Conservation (phyloP, 2,329 filamentous ascomycete genomes). For the Lachnellula subtilissima region DNA sequence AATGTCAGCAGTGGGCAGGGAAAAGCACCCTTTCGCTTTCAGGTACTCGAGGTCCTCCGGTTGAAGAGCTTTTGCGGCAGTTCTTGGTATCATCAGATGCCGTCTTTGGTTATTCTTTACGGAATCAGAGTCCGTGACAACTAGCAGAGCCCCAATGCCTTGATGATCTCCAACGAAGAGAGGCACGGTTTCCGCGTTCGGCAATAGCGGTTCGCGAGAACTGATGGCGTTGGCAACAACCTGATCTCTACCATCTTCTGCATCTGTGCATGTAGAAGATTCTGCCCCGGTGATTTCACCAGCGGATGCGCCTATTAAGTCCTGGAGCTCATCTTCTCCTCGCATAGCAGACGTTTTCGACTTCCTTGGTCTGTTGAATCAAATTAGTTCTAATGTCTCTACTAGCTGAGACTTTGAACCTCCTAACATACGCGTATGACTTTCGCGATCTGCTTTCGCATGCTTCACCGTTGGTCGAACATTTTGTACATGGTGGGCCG, state of each 20-base stretch:
- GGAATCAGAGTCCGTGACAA: slow-evolving; percentile 1
- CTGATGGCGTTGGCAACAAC: neutral
- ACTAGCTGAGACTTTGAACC: neutral
- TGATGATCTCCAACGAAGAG: neutral
- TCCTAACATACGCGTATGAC: neutral
- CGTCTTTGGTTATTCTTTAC: slow-evolving; percentile 18
- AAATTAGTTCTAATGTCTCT: neutral
- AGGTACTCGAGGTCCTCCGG: slow-evolving; percentile 28
- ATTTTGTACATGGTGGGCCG: slow-evolving; percentile 29
- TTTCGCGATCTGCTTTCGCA: slow-evolving; percentile 25
- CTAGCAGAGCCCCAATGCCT: neutral
- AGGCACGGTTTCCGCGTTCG: neutral
- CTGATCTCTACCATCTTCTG: neutral
- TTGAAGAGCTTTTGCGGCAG: neutral
- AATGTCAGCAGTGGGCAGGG: slow-evolving; percentile 26
- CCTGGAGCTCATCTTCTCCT: neutral
- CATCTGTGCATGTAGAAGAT: neutral
- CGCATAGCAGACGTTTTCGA: neutral
- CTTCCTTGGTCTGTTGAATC: neutral
- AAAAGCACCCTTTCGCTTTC: slow-evolving; percentile 33
- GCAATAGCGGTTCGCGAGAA: neutral
- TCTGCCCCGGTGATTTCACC: neutral
- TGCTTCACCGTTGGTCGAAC: slow-evolving; percentile 27
- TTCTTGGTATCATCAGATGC: neutral
- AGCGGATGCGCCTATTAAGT: neutral